These are phyloP conservation scores for Scutellaria baicalensis DNA, from an alignment of 257 asterid species.

Conservation along the genomic window DNA sequence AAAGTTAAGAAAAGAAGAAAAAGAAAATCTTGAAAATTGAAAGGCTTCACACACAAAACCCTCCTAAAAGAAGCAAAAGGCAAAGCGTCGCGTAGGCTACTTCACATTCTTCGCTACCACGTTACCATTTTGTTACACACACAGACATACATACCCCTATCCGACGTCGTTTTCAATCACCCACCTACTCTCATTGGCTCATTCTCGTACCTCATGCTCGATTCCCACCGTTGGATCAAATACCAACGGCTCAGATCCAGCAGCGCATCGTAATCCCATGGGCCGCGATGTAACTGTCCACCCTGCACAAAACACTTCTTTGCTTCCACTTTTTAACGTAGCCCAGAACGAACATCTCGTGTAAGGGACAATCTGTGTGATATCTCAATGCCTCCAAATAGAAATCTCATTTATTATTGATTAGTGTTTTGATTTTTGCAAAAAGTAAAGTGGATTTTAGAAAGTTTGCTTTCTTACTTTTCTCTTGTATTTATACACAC, in stretches of 20 bases:
- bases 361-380: constrained; percentile 25
- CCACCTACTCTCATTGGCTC: neutral
- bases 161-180: constrained; percentile 28
- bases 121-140: constrained; percentile 18
- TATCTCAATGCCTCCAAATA: constrained; percentile 7
- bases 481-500: constrained; percentile 18
- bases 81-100: constrained; percentile 41
- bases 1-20: no score
- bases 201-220: neutral
- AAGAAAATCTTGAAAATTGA: no score
- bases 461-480: neutral
- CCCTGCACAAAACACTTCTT: constrained; percentile 8
- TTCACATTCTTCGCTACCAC: constrained; percentile 39
- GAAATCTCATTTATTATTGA: neutral
- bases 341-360: constrained; percentile 39
- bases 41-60: neutral
- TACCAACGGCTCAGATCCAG: constrained; percentile 17
- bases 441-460: no score
- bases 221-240: constrained; percentile 24
- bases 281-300: constrained; percentile 25
- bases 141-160: no score
- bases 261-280: constrained; percentile 8
- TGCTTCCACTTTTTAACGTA: constrained; percentile 10
- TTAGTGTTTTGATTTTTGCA: neutral
- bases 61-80: constrained; percentile 16